A percentile compares a stretch with the other conserved stretches of the same genome.
These are phyloP conservation scores for Fusarium sulawesiense DNA, from an alignment of 2,329 filamentous ascomycete species.

Conservation along the genomic window DNA sequence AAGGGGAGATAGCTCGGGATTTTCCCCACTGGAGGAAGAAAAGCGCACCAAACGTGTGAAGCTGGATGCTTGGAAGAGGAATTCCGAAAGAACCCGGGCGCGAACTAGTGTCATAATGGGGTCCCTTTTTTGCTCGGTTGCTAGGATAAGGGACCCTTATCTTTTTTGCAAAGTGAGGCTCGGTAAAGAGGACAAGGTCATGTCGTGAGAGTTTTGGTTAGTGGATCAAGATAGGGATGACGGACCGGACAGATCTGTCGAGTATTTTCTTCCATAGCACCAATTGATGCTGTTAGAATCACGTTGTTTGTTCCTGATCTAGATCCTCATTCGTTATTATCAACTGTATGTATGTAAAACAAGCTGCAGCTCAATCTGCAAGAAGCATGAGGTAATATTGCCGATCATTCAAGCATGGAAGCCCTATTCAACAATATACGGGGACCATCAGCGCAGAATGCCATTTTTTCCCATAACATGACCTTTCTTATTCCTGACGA, in stretches of 20 bases:
- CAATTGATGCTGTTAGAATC: not conserved
- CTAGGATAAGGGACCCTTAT: slow-evolving; percentile 33
- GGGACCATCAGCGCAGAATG: not conserved
- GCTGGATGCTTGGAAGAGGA: not conserved
- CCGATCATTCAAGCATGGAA: slow-evolving; percentile 11
- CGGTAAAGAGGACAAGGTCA: slow-evolving; percentile 7
- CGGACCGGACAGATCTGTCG: not conserved
- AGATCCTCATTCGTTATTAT: not conserved
- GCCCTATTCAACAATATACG: slow-evolving; percentile 2
- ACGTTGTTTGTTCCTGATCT: slow-evolving; percentile 7
- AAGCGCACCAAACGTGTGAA: slow-evolving; percentile 23
- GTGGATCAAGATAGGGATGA: slow-evolving; percentile 13
- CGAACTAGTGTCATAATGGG: slow-evolving; percentile 8
- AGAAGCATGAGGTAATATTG: slow-evolving; percentile 25
- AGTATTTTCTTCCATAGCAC: not conserved
- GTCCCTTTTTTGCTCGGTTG: not conserved
- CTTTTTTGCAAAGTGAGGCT: slow-evolving; percentile 13
- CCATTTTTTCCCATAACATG: slow-evolving; percentile 13
- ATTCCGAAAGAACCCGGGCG: slow-evolving; percentile 41
- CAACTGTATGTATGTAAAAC: not conserved
- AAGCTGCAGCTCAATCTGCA: slow-evolving; percentile 21
- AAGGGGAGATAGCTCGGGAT: slow-evolving; percentile 39
- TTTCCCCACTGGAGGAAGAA: slow-evolving; percentile 18
- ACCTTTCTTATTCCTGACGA: slow-evolving; percentile 15
- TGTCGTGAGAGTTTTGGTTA: slow-evolving; percentile 11